Evolutionary conservation across 495 filamentous ascomycete species (phyloP), one percentile per base, ranked within the genome.

Genomic region (Tirmania nivea): DNA sequence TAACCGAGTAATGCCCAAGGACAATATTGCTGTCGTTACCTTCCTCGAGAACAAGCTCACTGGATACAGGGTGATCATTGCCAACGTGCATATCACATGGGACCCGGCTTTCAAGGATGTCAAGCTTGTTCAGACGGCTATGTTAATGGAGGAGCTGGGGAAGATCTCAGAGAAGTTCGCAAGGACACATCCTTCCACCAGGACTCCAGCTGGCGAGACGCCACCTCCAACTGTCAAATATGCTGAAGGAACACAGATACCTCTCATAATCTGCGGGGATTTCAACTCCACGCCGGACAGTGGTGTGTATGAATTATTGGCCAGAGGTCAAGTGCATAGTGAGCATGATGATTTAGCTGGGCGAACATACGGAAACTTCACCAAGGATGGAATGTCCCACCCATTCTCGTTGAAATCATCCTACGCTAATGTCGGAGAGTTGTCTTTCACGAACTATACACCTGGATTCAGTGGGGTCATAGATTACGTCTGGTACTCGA

Each of bases 401-500:
- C 88, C 90, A 1, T 96, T 97, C 73, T 84, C 78, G 65, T 68
- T 97, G 59, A 86, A 86, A 65, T 94, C 89, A 2, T 77, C 85
- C 12, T 97, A 97, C 63, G 71, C 71, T 14, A 73, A 77, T 59
- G 73, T 84, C 8, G 70, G 73, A 49, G 85, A 93, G 61, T 66
- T 96, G 56, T 76, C 76, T 50, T 96, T 95, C 66, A 96, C 90
- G 37, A 96, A 97, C 68, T 96, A 95, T 68, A 92, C 86, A 11
- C 88, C 90, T 5, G 76, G 76, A 35, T 97, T 94, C 72, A 78
- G 75, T 20, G 87, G 82, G 42, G 84, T 93, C 51, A 80, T 97
- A 55, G 90, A 97, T 65, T 96, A 96, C 66, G 83, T 96, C 62
- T 96, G 86, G 86, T 97, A 87, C 69, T 84, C 84, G 51, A 85